Evolutionary conservation across 108 stramenopile species (phyloP), one percentile per base, ranked within the genome.

Genomic region (Discostella stelligeroides): DNA sequence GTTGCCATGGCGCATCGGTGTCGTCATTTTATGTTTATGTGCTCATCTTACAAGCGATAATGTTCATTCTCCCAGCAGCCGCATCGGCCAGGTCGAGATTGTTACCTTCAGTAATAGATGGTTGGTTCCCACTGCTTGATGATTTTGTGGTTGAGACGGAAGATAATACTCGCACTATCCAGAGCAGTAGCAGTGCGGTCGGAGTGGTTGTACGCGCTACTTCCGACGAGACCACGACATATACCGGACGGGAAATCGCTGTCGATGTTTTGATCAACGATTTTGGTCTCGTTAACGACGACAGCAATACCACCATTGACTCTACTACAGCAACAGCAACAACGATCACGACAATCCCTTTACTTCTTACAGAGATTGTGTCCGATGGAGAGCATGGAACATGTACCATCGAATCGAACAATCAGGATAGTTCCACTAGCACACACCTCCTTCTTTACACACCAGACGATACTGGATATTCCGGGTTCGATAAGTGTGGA

Each of bases 161-260:
- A n/a, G n/a, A n/a, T n/a, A n/a, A n/a, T n/a, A n/a, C n/a, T n/a
- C n/a, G n/a, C n/a, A n/a, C n/a, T n/a, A n/a, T n/a, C n/a, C n/a
- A n/a, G n/a, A 34, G 34, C 34, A 34, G 34, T 34, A 34, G 34
- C 6, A 6, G 34, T 34, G 34, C 34, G 6, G 6, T 34, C 6
- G 34, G 34, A 34, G 34, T n/a, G n/a, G n/a, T 10, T 17, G 43
- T 45, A 13, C 15, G 12, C 15, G 55, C 55, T 15, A 4, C 28
- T 1, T 27, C 55, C 17, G 55, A 56, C 55, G 34, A 56, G 55
- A 30, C 55, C 21, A 56, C 55, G 34, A 56, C 55, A 30, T 56
- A 56, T 7, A 56, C 55, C 6, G 55, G 55, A 56, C 55, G n/a
- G 3, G 10, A 29, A 0, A 56, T 56, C 30, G 17, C 13, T 3